Base-by-base conservation (phyloP, 768 basidiomycete genomes). In the Suillus sp. region DNA sequence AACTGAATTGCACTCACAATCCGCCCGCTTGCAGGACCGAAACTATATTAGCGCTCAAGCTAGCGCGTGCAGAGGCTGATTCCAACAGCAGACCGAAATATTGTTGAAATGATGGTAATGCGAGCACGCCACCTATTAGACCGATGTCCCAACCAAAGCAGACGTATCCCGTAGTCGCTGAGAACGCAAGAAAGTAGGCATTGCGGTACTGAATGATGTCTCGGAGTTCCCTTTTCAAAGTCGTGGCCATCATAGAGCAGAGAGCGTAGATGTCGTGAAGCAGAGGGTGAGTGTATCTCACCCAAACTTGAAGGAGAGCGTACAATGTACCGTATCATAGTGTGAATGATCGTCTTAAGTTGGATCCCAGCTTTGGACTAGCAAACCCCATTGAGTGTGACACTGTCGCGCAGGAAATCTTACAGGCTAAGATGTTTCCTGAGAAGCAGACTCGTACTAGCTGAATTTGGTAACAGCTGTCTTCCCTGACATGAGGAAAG, bases 81-180 rank as follows among this genome's bases (percentile, higher is more conserved):
- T 70, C 64, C 25, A 70, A 63, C 20, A 75, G 64, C 22, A 78
- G 65, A 22, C 71, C 76, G 42, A 78, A 78, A 51, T 76, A 77
- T 51, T 70, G 62, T 67, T 71, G 66, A 64, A 79, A 78, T 22
- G 77, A 77, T 38, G 74, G 73, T n/a, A 79, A 65, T 5, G 75
- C 61, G 58, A 79, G 62, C 4, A 78, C 70, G 14, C 77, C 77
- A 2, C 77, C 77, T 18, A 79, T 78, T 34, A 78, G 65, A 14
- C 77, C 78, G 25, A 74, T 74, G 30, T 78, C 77, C 77, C 77
- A 76, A 27, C 76, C 76, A 27, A 73, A 77, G 61, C 76, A 77
- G 50, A 75, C 60, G 35, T 74, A 77, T 37, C 76, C 77, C 25
- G 69, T 70, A 16, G 77, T 70, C 35, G 77, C 76, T 34, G 76